Conservation (phyloP, 495 filamentous ascomycete species). For the Hypoxylon fragiforme region DNA sequence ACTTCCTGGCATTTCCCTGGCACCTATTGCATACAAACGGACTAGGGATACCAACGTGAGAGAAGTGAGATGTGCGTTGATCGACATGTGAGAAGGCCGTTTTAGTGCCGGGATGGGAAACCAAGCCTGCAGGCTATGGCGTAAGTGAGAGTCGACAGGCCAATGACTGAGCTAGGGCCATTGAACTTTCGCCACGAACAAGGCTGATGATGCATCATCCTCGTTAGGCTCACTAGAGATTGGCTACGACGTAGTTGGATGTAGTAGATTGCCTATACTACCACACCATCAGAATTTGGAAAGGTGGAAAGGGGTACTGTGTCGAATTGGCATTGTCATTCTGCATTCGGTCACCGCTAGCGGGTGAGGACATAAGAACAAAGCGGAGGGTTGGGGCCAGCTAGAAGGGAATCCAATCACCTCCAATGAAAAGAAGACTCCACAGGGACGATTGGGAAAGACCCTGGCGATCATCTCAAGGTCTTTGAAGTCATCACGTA, state of each 20-base stretch:
- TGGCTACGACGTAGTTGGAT: conserved; percentile 24
- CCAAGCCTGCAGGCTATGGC: conserved; percentile 40
- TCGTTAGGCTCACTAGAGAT: conserved; percentile 20
- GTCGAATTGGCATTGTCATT: conserved; percentile 30
- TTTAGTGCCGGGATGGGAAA: conserved; percentile 38
- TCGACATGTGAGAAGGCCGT: conserved; percentile 40
- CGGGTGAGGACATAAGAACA: conserved; percentile 21
- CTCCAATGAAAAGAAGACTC: conserved; percentile 13
- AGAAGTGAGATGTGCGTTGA: conserved; percentile 35
- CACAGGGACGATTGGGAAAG: conserved; percentile 34
- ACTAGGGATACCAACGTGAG: conserved; percentile 9
- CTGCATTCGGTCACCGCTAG: conserved; percentile 32
- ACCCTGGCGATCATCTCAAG: conserved; percentile 44
- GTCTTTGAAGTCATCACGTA: conserved; percentile 34
- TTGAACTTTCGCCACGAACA: conserved; percentile 34
- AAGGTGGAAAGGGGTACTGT: conserved; percentile 18
- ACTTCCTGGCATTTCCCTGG: too few species aligned
- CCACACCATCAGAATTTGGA: conserved; percentile 22
- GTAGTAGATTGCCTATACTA: conserved; percentile 20
- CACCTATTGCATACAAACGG: conserved; percentile 14
- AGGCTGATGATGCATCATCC: conserved; percentile 36
- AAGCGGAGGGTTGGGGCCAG: conserved; percentile 8
- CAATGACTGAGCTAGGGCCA: conserved; percentile 29
- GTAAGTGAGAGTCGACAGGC: conserved; percentile 31
- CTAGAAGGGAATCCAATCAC: too few species aligned